Percentiles rank a stretch among this genome's conserved stretches.
These are phyloP conservation scores for Penicillium parvum DNA, from an alignment of 495 filamentous ascomycete species.

Conservation along the genomic window DNA sequence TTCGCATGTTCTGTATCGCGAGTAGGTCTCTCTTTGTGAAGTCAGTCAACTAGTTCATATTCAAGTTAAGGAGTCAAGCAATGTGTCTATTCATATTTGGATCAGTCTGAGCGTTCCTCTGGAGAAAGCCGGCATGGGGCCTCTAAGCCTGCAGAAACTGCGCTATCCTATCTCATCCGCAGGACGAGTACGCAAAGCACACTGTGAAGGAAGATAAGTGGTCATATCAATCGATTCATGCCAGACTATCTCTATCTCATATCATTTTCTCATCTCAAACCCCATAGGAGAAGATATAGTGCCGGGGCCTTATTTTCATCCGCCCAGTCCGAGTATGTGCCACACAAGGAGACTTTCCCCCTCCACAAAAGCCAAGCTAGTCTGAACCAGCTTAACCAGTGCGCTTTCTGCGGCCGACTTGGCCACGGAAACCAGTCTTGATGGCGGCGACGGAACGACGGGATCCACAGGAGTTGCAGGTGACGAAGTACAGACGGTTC, in stretches of 20 bases:
- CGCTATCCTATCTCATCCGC: no score
- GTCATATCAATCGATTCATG: constrained; percentile 22
- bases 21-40: background rate
- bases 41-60: no score
- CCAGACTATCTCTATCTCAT: constrained; percentile 20
- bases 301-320: constrained; percentile 11
- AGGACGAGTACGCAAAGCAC: no score
- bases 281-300: constrained; percentile 7
- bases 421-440: constrained; percentile 99
- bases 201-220: constrained; percentile 2
- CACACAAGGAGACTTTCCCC: constrained; percentile 24
- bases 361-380: constrained; percentile 13
- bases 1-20: background rate
- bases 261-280: constrained; percentile 22
- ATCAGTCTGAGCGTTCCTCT: no score
- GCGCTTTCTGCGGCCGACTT: constrained; percentile 90
- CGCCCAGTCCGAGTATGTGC: constrained; percentile 12
- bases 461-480: constrained; percentile 83
- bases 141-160: no score
- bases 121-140: no score
- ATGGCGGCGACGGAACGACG: constrained; percentile 91
- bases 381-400: constrained; percentile 31
- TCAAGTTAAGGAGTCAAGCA: no score
- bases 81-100: no score
- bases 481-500: constrained; percentile 86